Conservation (phyloP, 2,329 filamentous ascomycete species). For the Penicillium frequentans region DNA sequence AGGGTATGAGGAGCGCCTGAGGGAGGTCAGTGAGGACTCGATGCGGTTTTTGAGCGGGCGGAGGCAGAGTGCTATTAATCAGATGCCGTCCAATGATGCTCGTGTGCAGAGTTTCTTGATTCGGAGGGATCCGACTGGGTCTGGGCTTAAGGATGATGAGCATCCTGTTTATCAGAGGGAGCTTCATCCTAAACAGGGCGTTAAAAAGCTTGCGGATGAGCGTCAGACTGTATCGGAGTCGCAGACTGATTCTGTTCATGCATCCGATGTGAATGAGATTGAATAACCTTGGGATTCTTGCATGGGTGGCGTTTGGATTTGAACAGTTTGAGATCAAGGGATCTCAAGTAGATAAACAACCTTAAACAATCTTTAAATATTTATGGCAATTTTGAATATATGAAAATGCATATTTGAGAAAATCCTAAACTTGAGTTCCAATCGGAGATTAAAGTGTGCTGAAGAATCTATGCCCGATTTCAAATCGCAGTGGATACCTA, state of each 20-base stretch:
- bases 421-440: neutral
- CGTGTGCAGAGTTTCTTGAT: constrained; percentile 76
- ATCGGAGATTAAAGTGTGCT: neutral
- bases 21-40: constrained; percentile 65
- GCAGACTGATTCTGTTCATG: neutral
- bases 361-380: neutral
- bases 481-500: neutral
- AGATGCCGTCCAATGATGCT: constrained; percentile 53
- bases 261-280: neutral
- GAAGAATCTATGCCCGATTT: neutral
- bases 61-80: constrained; percentile 53
- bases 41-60: constrained; percentile 56
- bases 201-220: neutral
- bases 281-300: neutral
- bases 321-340: neutral
- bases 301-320: neutral
- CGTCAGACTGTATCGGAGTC: neutral
- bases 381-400: neutral
- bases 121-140: constrained; percentile 62
- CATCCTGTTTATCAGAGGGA: constrained; percentile 40
- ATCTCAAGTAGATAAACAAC: neutral
- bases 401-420: neutral
- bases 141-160: constrained; percentile 46
- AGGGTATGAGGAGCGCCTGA: constrained; percentile 65
- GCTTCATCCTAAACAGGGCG: constrained; percentile 23